phyloP scores from a whole-genome alignment of 371 early-diverging fungal genomes.

The Circinella minor region DNA sequence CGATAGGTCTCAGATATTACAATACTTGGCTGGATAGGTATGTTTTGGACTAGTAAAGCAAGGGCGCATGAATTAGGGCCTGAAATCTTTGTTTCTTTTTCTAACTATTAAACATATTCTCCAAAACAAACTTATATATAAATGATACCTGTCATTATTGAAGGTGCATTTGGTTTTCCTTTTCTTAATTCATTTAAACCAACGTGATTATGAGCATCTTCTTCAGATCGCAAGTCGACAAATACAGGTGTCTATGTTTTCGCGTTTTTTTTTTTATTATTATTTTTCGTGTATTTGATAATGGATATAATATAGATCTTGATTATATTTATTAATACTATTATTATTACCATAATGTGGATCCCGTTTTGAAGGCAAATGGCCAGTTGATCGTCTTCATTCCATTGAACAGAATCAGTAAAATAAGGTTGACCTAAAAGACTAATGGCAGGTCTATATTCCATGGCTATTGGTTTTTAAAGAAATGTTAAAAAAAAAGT shows the following conservation, averaged over 20 bases:
- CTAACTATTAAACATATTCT: no score
- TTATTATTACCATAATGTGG: conserved; percentile 34
- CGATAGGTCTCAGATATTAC: conserved; percentile 31
- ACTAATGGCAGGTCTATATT: conserved; percentile 2
- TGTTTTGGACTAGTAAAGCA: conserved; percentile 12
- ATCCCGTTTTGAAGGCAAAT: conserved; percentile 27
- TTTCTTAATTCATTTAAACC: background rate
- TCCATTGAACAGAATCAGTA: conserved; percentile 25
- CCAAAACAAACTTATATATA: background rate
- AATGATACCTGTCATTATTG: background rate
- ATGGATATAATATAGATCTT: no score
- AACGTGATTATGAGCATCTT: conserved; percentile 25
- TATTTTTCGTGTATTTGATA: no score
- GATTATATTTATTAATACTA: no score
- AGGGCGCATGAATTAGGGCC: background rate
- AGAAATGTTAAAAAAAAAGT: background rate
- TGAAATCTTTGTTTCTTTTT: no score
- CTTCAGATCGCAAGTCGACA: conserved; percentile 29
- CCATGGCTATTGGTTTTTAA: background rate
- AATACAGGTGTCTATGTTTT: conserved; percentile 35
- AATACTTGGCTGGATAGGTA: conserved; percentile 23
- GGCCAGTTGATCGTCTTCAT: conserved; percentile 29
- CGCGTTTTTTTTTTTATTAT: background rate
- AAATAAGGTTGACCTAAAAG: conserved; percentile 18
- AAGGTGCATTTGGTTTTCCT: conserved; percentile 6